Conservation (phyloP, 257 asterid genomes). For the Solanum piurae region DNA sequence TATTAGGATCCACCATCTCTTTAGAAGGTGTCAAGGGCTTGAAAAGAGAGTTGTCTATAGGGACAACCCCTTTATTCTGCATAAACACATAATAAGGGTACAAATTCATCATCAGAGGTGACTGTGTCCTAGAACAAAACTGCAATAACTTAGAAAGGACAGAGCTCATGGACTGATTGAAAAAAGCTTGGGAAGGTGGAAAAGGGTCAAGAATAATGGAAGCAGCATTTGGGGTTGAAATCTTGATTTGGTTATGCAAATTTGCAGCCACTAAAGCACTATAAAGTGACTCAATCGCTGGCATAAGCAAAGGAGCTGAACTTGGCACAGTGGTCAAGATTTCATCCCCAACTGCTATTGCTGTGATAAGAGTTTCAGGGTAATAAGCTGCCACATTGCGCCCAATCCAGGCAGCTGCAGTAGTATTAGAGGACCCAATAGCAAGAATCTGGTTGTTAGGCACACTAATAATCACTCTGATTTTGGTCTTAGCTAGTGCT, state of each 20-base stretch:
- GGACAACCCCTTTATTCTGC: slow-evolving; percentile 97
- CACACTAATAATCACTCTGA: slow-evolving; percentile 72
- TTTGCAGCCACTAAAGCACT: slow-evolving; percentile 79
- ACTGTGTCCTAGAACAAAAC: slow-evolving; percentile 65
- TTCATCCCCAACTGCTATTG: slow-evolving; percentile 88
- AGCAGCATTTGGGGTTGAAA: slow-evolving; percentile 80
- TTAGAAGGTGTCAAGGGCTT: slow-evolving; percentile 90
- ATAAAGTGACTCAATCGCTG: slow-evolving; percentile 89
- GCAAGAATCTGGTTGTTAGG: slow-evolving; percentile 94
- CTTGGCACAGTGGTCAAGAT: slow-evolving; percentile 71
- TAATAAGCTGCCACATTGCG: slow-evolving; percentile 78
- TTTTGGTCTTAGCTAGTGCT: slow-evolving; percentile 75
- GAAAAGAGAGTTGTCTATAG: slow-evolving; percentile 72
- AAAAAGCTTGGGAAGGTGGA: slow-evolving; percentile 94
- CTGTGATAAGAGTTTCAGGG: slow-evolving; percentile 76
- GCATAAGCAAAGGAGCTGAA: slow-evolving; percentile 78
- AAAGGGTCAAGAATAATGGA: slow-evolving; percentile 74
- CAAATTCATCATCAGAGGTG: slow-evolving; percentile 97
- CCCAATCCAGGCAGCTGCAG: slow-evolving; percentile 92
- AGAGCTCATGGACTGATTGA: slow-evolving; percentile 62
- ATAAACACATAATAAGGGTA: slow-evolving; percentile 93
- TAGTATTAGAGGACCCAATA: slow-evolving; percentile 87
- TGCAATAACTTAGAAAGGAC: slow-evolving; percentile 53
- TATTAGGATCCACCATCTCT: slow-evolving; percentile 95
- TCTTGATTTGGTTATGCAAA: slow-evolving; percentile 66